These are phyloP conservation scores for Colletotrichum tofieldiae DNA, from an alignment of 2,329 filamentous ascomycete species.

Conservation along the genomic window DNA sequence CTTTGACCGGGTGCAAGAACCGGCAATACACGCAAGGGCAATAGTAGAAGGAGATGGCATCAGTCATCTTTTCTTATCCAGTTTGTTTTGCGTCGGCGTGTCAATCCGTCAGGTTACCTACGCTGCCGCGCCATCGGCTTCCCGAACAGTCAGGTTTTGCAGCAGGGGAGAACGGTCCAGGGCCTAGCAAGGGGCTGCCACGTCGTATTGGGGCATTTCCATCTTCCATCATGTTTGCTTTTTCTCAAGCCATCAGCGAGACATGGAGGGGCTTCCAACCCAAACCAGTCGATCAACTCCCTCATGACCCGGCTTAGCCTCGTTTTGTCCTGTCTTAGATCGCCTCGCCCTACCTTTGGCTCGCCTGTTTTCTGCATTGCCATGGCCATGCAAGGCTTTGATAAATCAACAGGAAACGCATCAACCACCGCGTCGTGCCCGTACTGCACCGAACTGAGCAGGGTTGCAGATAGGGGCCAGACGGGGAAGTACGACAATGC, in stretches of 20 bases:
- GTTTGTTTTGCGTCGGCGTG: neutral
- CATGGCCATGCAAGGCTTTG: neutral
- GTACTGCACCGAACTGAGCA: neutral
- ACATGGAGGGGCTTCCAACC: neutral
- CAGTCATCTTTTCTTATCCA: no score
- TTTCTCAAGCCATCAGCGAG: conserved; percentile 4
- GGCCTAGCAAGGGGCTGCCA: neutral
- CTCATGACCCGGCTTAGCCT: conserved; percentile 8
- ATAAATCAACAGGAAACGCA: neutral
- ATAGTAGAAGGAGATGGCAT: neutral
- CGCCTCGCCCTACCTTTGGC: neutral
- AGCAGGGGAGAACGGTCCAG: neutral
- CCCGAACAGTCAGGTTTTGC: no score
- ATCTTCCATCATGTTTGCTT: conserved; percentile 13
- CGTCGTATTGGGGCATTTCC: neutral
- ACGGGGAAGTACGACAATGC: neutral
- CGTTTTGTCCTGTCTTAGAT: conserved; percentile 30
- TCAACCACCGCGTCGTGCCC: neutral
- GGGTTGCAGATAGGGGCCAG: neutral
- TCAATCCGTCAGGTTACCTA: neutral
- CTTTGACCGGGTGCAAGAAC: neutral
- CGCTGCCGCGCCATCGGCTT: neutral
- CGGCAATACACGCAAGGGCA: neutral
- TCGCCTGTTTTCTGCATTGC: conserved; percentile 24
- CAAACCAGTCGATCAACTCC: neutral